Conservation (phyloP, 345 rosid species). For the Iberis pinnata region DNA sequence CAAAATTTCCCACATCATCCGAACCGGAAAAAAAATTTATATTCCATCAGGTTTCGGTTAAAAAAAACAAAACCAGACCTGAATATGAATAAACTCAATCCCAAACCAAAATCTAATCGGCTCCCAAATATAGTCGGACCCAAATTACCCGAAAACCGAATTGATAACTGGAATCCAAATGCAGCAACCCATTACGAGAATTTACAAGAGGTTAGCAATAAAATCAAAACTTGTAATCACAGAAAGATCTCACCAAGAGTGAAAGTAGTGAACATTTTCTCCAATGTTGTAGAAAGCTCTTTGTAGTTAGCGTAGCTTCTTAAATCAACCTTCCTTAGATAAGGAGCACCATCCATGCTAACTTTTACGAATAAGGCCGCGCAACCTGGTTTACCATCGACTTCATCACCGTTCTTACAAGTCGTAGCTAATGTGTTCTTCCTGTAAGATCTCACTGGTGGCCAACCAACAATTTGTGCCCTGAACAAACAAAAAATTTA, state of each 20-base stretch:
- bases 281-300: constrained; percentile 75
- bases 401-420: constrained; percentile 77
- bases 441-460: constrained; percentile 37
- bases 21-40: no score
- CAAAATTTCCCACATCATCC: no score
- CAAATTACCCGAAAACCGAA: no score
- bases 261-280: constrained; percentile 92
- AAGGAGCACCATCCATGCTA: constrained; percentile 98
- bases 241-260: constrained; percentile 61
- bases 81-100: no score
- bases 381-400: constrained; percentile 73
- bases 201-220: no score
- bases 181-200: no score
- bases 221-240: constrained; percentile 1
- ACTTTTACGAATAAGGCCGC: constrained; percentile 74
- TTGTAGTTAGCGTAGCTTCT: constrained; percentile 55
- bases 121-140: no score
- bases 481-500: no score
- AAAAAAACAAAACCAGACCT: no score
- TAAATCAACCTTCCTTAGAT: constrained; percentile 84
- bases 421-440: constrained; percentile 51
- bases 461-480: constrained; percentile 39
- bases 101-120: no score
- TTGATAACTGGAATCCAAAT: no score
- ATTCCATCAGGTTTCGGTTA: no score